A percentile compares a stretch with the other conserved stretches of the same genome.
phyloP scores from a whole-genome alignment of 352 stramenopile genomes.

The Peronospora farinosa region DNA sequence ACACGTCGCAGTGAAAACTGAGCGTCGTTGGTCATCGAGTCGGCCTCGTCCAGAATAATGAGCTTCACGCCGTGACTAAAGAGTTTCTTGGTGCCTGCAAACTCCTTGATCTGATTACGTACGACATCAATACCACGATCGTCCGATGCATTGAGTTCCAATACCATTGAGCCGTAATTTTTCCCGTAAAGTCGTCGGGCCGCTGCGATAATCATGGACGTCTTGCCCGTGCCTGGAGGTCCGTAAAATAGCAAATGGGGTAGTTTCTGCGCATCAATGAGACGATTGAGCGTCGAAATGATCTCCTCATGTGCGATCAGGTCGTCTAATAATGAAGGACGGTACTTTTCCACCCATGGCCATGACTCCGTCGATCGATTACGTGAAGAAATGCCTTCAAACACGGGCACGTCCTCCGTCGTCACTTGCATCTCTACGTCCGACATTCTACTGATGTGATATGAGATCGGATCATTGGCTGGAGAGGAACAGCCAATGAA shows the following conservation, averaged over 20 bases:
- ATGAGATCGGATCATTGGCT: neutral
- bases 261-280: conserved; percentile 95
- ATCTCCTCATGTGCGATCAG: conserved; percentile 97
- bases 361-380: conserved; percentile 82
- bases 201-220: conserved; percentile 94
- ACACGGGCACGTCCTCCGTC: conserved; percentile 49
- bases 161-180: conserved; percentile 91
- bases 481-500: neutral
- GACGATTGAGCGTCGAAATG: conserved; percentile 91
- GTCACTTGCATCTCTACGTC: conserved; percentile 64
- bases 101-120: conserved; percentile 97
- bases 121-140: conserved; percentile 96
- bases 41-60: conserved; percentile 97
- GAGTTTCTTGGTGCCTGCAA: conserved; percentile 94
- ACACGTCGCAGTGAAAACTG: conserved; percentile 94
- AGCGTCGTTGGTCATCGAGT: conserved; percentile 96
- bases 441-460: conserved; percentile 20
- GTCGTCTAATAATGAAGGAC: conserved; percentile 90
- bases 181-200: conserved; percentile 94
- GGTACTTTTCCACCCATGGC: conserved; percentile 99
- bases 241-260: conserved; percentile 97
- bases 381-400: conserved; percentile 78
- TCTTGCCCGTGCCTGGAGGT: conserved; percentile 95
- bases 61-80: conserved; percentile 94
- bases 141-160: conserved; percentile 97